phyloP scores from a whole-genome alignment of 164 flowering plant genomes.

The Buxus sempervirens region DNA sequence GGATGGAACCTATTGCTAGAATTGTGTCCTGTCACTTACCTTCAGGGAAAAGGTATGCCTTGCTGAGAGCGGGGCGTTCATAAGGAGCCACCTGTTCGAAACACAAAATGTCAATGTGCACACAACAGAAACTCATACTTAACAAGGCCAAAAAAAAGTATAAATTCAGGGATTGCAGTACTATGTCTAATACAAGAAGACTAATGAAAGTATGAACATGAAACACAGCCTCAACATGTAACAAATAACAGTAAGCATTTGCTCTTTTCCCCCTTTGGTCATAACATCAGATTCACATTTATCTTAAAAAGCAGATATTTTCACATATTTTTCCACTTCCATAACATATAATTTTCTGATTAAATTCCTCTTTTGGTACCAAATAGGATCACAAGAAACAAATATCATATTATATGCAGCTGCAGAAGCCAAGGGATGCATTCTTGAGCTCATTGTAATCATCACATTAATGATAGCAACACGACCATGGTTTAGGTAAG shows the following conservation, averaged over 20 bases:
- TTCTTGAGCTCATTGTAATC: neutral
- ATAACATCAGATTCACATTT: neutral
- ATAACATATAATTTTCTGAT: too few relatives aligned
- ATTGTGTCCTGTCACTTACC: constrained; percentile 45
- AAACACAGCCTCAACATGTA: neutral
- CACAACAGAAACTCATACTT: neutral
- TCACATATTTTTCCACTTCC: too few relatives aligned
- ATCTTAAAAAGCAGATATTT: neutral
- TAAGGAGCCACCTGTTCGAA: constrained; percentile 88
- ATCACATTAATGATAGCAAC: too few relatives aligned
- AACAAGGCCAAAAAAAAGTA: neutral
- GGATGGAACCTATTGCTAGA: neutral
- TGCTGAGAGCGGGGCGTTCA: constrained; percentile 99
- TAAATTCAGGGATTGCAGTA: neutral
- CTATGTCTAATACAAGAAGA: neutral
- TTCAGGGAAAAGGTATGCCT: constrained; percentile 92
- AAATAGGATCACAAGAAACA: too few relatives aligned
- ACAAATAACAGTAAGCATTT: neutral
- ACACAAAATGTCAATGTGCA: neutral
- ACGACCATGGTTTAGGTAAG: neutral
- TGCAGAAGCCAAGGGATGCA: neutral
- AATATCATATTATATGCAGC: neutral
- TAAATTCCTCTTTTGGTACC: too few relatives aligned
- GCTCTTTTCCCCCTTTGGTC: too few relatives aligned
- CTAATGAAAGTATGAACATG: neutral